Percentiles rank a stretch among this genome's conserved stretches.
Conservation (phyloP, 2,329 filamentous ascomycete genomes). For the Neoarthrinium moseri region DNA sequence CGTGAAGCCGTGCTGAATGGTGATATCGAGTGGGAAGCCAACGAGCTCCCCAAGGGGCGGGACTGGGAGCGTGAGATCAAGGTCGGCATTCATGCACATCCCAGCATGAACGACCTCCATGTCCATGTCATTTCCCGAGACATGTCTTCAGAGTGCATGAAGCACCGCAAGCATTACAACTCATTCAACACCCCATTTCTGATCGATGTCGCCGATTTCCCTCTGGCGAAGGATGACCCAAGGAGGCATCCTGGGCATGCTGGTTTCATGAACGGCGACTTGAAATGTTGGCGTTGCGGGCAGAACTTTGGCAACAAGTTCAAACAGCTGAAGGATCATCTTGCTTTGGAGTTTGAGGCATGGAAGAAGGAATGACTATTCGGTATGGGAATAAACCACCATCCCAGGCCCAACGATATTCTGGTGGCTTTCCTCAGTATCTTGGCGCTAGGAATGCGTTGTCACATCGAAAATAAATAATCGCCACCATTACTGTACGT, state of each 20-base stretch:
- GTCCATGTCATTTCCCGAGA: slow-evolving; percentile 84
- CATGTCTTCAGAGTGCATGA: slow-evolving; percentile 69
- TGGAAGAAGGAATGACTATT: slow-evolving; percentile 76
- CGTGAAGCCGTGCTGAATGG: slow-evolving; percentile 68
- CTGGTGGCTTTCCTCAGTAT: too few relatives aligned
- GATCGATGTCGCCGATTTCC: slow-evolving; percentile 75
- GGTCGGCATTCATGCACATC: slow-evolving; percentile 80
- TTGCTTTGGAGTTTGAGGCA: slow-evolving; percentile 69
- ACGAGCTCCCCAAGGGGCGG: slow-evolving; percentile 64
- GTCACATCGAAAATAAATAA: too few relatives aligned
- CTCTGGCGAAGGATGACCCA: slow-evolving; percentile 64
- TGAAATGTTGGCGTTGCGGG: slow-evolving; percentile 85
- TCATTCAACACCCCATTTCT: slow-evolving; percentile 88
- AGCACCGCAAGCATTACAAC: slow-evolving; percentile 86
- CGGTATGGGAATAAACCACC: too few relatives aligned
- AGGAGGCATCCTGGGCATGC: slow-evolving; percentile 55
- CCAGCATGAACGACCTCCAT: slow-evolving; percentile 91
- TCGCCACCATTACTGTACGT: too few relatives aligned
- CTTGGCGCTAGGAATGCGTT: too few relatives aligned
- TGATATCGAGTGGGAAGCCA: slow-evolving; percentile 40
- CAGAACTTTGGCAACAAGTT: slow-evolving; percentile 73
- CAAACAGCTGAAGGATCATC: slow-evolving; percentile 50
- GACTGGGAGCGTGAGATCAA: slow-evolving; percentile 77
- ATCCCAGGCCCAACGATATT: too few relatives aligned
- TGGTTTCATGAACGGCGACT: slow-evolving; percentile 62